Conservation (phyloP, 164 flowering plant species). For the Cinnamomum chago region DNA sequence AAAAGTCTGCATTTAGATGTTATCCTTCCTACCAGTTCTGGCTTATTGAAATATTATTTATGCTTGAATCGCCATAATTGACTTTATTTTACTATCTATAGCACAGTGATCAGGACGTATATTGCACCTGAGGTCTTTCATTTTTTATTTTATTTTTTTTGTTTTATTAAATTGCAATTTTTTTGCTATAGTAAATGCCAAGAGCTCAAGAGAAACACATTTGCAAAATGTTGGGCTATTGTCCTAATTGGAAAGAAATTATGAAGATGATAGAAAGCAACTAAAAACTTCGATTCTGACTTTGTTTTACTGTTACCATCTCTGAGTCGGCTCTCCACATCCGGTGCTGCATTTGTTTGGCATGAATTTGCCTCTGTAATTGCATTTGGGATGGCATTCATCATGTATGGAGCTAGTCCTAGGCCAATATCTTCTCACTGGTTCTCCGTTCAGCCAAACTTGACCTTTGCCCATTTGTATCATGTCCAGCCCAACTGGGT, state of each 20-base stretch:
- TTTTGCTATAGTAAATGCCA: too few relatives aligned
- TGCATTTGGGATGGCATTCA: slow-evolving; percentile 59
- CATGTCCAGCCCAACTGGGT: slow-evolving; percentile 97
- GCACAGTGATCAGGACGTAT: too few relatives aligned
- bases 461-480: slow-evolving; percentile 93
- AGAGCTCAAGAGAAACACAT: not conserved
- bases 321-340: slow-evolving; percentile 92
- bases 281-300: not conserved
- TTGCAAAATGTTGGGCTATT: not conserved
- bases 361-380: slow-evolving; percentile 84
- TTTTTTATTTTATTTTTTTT: too few relatives aligned
- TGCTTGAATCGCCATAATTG: too few relatives aligned
- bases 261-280: not conserved
- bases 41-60: too few relatives aligned
- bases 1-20: too few relatives aligned
- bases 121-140: too few relatives aligned
- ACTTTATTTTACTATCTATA: too few relatives aligned
- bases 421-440: slow-evolving; percentile 96
- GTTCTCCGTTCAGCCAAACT: slow-evolving; percentile 97
- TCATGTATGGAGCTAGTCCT: slow-evolving; percentile 52
- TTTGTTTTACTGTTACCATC: slow-evolving; percentile 59
- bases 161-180: too few relatives aligned
- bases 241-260: not conserved
- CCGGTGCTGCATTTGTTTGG: slow-evolving; percentile 88
- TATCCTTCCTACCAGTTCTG: too few relatives aligned